phyloP scores from a whole-genome alignment of 352 stramenopile genomes.

The Pseudoperonospora humuli region DNA sequence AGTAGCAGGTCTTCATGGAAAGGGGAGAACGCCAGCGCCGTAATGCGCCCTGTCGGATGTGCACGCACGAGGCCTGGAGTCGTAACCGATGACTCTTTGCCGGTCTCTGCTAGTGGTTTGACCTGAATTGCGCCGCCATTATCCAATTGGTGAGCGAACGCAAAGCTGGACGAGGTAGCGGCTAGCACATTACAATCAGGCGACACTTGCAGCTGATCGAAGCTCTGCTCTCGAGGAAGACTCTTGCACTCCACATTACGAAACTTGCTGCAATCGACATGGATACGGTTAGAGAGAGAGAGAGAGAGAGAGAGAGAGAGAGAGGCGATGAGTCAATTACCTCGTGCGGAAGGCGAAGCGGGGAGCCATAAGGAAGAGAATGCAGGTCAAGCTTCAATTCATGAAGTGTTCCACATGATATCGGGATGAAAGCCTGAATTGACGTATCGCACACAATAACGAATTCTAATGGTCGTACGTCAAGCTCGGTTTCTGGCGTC shows the following conservation, averaged over 20 bases:
- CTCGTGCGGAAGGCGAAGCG: slow-evolving; percentile 45
- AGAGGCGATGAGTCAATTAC: slow-evolving; percentile 6
- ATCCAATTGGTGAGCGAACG: slow-evolving; percentile 62
- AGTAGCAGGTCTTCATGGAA: slow-evolving; percentile 45
- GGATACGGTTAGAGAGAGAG: not conserved
- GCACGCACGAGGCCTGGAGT: slow-evolving; percentile 44
- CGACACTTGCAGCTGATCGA: slow-evolving; percentile 57
- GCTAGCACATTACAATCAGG: slow-evolving; percentile 46
- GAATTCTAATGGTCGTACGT: no score
- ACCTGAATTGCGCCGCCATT: slow-evolving; percentile 55
- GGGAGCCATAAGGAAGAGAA: slow-evolving; percentile 24
- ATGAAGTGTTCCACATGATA: slow-evolving; percentile 1
- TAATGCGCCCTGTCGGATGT: slow-evolving; percentile 47
- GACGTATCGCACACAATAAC: no score
- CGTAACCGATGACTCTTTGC: slow-evolving; percentile 18
- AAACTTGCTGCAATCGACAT: slow-evolving; percentile 53
- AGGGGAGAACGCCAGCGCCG: slow-evolving; percentile 52
- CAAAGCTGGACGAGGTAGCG: slow-evolving; percentile 33
- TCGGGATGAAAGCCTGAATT: no score
- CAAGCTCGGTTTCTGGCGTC: no score
- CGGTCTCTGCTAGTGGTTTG: slow-evolving; percentile 37
- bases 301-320: not conserved
- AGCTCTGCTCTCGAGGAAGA: slow-evolving; percentile 42
- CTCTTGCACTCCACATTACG: slow-evolving; percentile 65
- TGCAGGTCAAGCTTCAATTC: slow-evolving; percentile 8